Evolutionary conservation across 192 early-diverging fungal genomes (phyloP), one percentile per base, ranked within the genome.

Genomic region (Backusella macrospora): DNA sequence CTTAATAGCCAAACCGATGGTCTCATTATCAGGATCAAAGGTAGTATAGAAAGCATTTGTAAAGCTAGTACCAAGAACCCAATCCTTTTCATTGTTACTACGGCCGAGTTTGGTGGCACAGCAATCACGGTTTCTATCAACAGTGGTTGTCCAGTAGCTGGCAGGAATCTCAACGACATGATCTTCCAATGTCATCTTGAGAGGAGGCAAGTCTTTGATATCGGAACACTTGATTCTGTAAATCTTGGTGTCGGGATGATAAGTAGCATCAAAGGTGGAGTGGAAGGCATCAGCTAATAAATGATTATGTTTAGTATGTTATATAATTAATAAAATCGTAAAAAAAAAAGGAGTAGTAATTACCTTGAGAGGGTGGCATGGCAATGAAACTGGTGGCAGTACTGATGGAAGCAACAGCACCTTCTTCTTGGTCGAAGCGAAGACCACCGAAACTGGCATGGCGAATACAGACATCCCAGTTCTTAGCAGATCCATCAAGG

Each of bases 1-100:
- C 68, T 65, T 68, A 44, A 80, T 59, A 62, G 65, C 78, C 66
- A 80, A 68, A 64, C 78, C 78, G 45, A 80, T 23, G 18, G 55
- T 44, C 34, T 80, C 74, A 47, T 72, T 67, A n/a, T 74, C 73
- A 49, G 78, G 45, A 64, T 80, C 70, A 68, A 76, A 80, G 64
- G 70, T 73, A 66, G 78, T 76, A 29, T 80, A 80, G 74, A 80
- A 80, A 34, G 74, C 74, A 72, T 80, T 75, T 38, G 74, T 80
- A 38, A 80, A 73, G 44, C 49, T 2, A 15, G 71, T 68, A 68
- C 78, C 78, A 45, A 80, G 70, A 5, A 75, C 70, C 78, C 78
- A 80, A 49, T 80, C 78, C 6, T 13, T 45, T 37, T 72, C 64
- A 48, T 73, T 76, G 46, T 39, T 55, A 64, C 78, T 74, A 40